Conservation (phyloP, 73 alveolate genomes). For the Stentor roeselii region DNA sequence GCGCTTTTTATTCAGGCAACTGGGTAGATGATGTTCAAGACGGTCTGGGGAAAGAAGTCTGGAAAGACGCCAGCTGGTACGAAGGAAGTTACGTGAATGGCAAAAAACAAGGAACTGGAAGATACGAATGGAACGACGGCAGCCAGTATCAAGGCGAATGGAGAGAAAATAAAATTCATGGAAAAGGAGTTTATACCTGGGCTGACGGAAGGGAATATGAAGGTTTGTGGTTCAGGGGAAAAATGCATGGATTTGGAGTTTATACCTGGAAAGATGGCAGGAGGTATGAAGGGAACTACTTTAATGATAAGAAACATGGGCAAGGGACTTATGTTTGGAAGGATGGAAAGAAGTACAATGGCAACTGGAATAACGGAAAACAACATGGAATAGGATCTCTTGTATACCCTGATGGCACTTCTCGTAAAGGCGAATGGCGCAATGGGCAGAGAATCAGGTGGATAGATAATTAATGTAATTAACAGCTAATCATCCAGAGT, state of each 20-base stretch:
- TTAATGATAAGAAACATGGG: slow-evolving; percentile 77
- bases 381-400: slow-evolving; percentile 79
- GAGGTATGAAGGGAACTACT: slow-evolving; percentile 72
- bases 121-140: slow-evolving; percentile 60
- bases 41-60: slow-evolving; percentile 53
- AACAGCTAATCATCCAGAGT: no score
- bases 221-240: slow-evolving; percentile 68
- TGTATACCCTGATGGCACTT: slow-evolving; percentile 35
- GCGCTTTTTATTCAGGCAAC: slow-evolving; percentile 70
- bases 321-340: slow-evolving; percentile 73
- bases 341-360: slow-evolving; percentile 80
- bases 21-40: slow-evolving; percentile 59
- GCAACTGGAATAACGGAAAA: slow-evolving; percentile 76
- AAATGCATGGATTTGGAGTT: slow-evolving; percentile 81
- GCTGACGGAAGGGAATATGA: slow-evolving; percentile 68
- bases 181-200: slow-evolving; percentile 63
- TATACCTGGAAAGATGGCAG: slow-evolving; percentile 84
- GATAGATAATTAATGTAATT: slow-evolving; percentile 26
- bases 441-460: slow-evolving; percentile 55
- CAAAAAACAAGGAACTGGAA: slow-evolving; percentile 73
- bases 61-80: slow-evolving; percentile 66
- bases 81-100: slow-evolving; percentile 74
- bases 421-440: slow-evolving; percentile 46
- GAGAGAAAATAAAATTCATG: slow-evolving; percentile 58
- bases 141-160: slow-evolving; percentile 61